A percentile compares a stretch with the other conserved stretches of the same genome.
phyloP scores from a whole-genome alignment of 2,329 filamentous ascomycete species.

The Emericellopsis cladophorae region DNA sequence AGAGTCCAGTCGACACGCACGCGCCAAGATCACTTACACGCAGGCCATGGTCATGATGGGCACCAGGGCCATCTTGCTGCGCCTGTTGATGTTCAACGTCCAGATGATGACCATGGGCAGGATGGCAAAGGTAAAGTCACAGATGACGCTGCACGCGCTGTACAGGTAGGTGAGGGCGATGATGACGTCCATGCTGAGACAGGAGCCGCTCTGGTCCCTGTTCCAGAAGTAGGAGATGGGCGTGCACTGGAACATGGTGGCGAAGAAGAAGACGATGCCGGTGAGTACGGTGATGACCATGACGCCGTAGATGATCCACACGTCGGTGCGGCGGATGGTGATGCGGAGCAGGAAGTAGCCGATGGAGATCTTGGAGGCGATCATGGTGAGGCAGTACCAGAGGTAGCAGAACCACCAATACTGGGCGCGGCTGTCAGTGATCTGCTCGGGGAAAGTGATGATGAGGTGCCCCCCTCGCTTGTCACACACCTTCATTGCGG shows the following conservation, averaged over 20 bases:
- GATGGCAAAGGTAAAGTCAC: constrained; percentile 37
- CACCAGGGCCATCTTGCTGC: constrained; percentile 37
- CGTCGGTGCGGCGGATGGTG: constrained; percentile 17
- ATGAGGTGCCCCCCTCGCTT: neutral
- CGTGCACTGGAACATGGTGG: constrained; percentile 25
- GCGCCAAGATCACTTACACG: constrained; percentile 17
- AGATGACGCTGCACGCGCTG: constrained; percentile 32
- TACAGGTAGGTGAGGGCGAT: constrained; percentile 39
- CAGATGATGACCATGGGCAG: constrained; percentile 41
- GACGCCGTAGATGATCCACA: constrained; percentile 21
- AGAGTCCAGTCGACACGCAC: neutral
- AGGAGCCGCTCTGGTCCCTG: constrained; percentile 17
- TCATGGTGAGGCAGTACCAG: constrained; percentile 21
- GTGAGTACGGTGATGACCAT: constrained; percentile 20
- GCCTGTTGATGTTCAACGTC: constrained; percentile 38
- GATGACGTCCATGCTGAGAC: constrained; percentile 28
- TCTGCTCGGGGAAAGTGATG: neutral
- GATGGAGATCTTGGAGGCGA: constrained; percentile 27
- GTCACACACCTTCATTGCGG: constrained; percentile 20
- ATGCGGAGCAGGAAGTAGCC: constrained; percentile 28
- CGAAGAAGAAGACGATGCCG: constrained; percentile 26
- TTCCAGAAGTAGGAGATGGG: constrained; percentile 28
- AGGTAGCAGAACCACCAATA: constrained; percentile 25
- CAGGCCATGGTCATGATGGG: constrained; percentile 44
- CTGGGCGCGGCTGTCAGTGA: constrained; percentile 4